Base-by-base conservation (phyloP, 2,329 filamentous ascomycete genomes). In the Fusarium aywerte region DNA sequence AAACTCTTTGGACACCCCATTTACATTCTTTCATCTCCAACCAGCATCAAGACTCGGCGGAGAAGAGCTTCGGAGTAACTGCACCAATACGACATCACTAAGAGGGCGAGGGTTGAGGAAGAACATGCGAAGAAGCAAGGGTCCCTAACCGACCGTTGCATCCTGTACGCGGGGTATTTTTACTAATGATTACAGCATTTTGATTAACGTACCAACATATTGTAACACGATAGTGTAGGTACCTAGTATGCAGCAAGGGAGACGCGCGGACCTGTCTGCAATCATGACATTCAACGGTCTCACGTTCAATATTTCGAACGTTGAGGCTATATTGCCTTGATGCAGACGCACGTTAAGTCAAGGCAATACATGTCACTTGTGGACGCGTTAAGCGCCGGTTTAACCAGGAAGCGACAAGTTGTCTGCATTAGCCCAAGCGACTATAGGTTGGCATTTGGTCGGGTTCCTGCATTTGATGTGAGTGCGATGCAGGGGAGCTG, bases 381-480 rank as follows among this genome's bases (percentile, higher is more conserved):
- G 36, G 13, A 38, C 40, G 58, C 63, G 47, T 67, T 40, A 61
- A 50, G 49, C 36, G 60, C 47, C 38, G 31, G 21, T 52, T 43
- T 20, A 54, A 32, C 13, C 27, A 42, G 38, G 23, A 16, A 29
- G 35, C 7, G 23, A 35, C 39, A 45, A 29, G n/a, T 35, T 35
- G 16, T 16, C 40, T 23, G n/a, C 36, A 15, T 21, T 52, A 27
- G 32, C 10, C 32, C 12, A 23, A 35, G 18, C 50, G 23, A 23
- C 21, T 27, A 65, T 60, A 48, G 32, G 33, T 60, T 51, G 32
- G 33, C 38, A 44, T 42, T 47, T 54, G 52, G 64, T 58, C 70
- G 70, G 68, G 70, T 72, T 72, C 70, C 70, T 72, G 70, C 70
- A 73, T 72, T n/a, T 62, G 62, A 73, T 56, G 50, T 56, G 40